These are phyloP conservation scores for Caryopteris hybrid DNA, from an alignment of 305 asterid species.

Conservation along the genomic window DNA sequence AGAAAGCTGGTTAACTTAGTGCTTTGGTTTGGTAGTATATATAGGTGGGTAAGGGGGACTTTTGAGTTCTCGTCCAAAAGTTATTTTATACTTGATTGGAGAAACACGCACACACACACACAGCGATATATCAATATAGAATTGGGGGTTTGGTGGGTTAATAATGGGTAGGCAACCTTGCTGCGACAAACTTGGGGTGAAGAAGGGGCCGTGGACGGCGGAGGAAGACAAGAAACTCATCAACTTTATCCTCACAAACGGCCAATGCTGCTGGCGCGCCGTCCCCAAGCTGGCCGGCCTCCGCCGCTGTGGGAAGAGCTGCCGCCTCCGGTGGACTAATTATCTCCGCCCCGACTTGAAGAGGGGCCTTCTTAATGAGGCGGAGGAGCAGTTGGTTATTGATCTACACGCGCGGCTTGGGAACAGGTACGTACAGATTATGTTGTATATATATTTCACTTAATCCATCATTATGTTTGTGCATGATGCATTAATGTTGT, in stretches of 20 bases:
- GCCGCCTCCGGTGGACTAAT: constrained; percentile 92
- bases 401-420: constrained; percentile 94
- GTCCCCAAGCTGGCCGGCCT: constrained; percentile 94
- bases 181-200: constrained; percentile 90
- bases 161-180: constrained; percentile 86
- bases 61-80: constrained; percentile 18
- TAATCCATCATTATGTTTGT: too few relatives aligned
- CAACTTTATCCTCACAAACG: constrained; percentile 70
- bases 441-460: background rate
- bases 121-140: background rate
- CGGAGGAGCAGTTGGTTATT: constrained; percentile 80
- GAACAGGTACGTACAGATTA: constrained; percentile 43
- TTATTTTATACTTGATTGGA: background rate
- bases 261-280: constrained; percentile 97
- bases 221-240: constrained; percentile 91
- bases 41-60: constrained; percentile 74
- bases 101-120: background rate
- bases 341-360: constrained; percentile 94
- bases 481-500: too few relatives aligned
- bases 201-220: constrained; percentile 96
- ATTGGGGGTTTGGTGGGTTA: background rate
- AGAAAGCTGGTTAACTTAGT: constrained; percentile 16
- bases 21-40: constrained; percentile 43
- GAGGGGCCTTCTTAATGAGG: constrained; percentile 78
- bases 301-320: constrained; percentile 92